Conservation (phyloP, 352 stramenopile genomes). For the Globisporangium nagaii region DNA sequence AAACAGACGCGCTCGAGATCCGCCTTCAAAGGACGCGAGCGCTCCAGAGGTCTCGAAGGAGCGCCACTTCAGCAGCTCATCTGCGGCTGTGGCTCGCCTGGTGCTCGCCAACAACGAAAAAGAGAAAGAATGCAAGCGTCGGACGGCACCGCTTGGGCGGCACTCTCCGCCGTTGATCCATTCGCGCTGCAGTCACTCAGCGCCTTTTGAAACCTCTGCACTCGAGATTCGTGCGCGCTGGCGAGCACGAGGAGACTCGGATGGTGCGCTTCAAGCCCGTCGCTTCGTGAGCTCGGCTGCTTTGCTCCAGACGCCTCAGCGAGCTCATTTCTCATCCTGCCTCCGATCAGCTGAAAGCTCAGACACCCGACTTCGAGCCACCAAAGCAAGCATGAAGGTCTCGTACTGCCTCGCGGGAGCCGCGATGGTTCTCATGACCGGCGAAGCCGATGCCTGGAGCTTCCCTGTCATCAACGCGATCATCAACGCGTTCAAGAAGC, state of each 20-base stretch:
- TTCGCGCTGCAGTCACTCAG: no score
- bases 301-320: not conserved
- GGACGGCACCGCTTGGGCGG: not conserved
- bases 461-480: not conserved
- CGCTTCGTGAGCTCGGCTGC: not conserved
- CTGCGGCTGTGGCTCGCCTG: no score
- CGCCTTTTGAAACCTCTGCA: not conserved
- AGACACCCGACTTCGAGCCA: not conserved
- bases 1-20: no score
- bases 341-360: not conserved
- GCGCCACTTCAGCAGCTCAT: no score
- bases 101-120: no score
- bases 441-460: not conserved
- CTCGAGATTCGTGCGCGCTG: no score
- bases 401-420: not conserved
- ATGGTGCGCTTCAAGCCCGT: not conserved
- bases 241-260: not conserved
- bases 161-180: not conserved
- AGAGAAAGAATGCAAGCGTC: not conserved
- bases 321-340: not conserved
- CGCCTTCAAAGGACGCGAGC: no score
- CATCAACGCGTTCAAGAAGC: not conserved
- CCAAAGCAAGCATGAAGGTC: constrained; percentile 7
- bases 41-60: no score
- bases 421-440: not conserved